Percentiles rank a stretch among this genome's conserved stretches.
Conservation (phyloP, 2,329 filamentous ascomycete species). For the Phoma sp. region DNA sequence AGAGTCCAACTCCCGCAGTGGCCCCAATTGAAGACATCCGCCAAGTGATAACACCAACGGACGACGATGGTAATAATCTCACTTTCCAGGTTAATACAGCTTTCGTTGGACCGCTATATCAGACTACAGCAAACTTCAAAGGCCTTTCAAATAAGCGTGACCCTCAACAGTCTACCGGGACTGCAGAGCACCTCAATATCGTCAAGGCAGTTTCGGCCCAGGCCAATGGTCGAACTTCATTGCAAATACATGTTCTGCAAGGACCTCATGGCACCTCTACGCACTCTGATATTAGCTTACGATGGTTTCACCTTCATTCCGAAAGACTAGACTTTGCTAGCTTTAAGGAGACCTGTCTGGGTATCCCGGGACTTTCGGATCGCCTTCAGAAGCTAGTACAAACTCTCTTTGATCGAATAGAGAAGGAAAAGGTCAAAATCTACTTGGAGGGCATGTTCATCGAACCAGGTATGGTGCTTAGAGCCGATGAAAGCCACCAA, state of each 20-base stretch:
- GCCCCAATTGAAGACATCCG: background rate
- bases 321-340: conserved; percentile 28
- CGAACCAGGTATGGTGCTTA: conserved; percentile 44
- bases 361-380: conserved; percentile 25
- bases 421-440: conserved; percentile 35
- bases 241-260: conserved; percentile 32
- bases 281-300: conserved; percentile 16
- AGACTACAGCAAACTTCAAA: background rate
- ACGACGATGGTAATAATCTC: conserved; percentile 34
- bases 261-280: conserved; percentile 28
- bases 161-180: conserved; percentile 5
- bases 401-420: conserved; percentile 30
- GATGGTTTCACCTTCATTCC: conserved; percentile 39
- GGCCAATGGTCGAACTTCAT: conserved; percentile 22
- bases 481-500: conserved; percentile 33
- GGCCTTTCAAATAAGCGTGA: background rate
- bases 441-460: conserved; percentile 41
- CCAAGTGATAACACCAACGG: conserved; percentile 17
- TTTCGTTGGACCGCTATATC: background rate
- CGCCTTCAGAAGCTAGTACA: conserved; percentile 24
- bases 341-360: conserved; percentile 36
- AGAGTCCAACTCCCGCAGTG: background rate
- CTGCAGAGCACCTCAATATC: conserved; percentile 34
- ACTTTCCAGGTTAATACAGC: conserved; percentile 29
- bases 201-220: conserved; percentile 29